phyloP scores from a whole-genome alignment of 129 eudicot species.

The Silybum marianum region DNA sequence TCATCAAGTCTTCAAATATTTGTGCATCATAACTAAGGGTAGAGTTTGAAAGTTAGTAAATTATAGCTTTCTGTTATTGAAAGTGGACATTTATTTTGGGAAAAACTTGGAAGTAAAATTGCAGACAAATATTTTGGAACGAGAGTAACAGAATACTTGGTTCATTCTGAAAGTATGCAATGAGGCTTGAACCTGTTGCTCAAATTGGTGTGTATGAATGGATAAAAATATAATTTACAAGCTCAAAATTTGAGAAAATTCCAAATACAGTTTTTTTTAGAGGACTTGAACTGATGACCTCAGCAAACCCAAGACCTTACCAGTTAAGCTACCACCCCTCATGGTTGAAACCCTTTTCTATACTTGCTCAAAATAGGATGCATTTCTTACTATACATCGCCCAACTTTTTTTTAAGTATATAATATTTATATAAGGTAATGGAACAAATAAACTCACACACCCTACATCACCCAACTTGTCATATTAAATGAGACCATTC shows the following conservation, averaged over 20 bases:
- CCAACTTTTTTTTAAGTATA: no score
- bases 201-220: not conserved
- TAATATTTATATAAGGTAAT: no score
- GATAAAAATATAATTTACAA: no score
- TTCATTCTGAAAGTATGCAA: not conserved
- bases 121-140: not conserved
- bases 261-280: not conserved
- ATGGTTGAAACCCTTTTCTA: not conserved
- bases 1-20: not conserved
- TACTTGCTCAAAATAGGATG: not conserved
- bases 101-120: no score
- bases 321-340: not conserved
- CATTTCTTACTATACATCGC: not conserved
- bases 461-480: no score
- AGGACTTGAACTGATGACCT: not conserved
- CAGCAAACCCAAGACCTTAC: not conserved
- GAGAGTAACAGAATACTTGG: not conserved
- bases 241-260: not conserved
- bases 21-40: not conserved
- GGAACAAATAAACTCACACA: no score
- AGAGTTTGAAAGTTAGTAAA: not conserved
- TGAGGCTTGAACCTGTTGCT: not conserved
- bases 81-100: not conserved
- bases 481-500: not conserved
- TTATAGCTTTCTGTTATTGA: not conserved